Evolutionary conservation across 1,139 yeast genomes (phyloP).

Genomic region (Suhomyces atakaporum): DNA sequence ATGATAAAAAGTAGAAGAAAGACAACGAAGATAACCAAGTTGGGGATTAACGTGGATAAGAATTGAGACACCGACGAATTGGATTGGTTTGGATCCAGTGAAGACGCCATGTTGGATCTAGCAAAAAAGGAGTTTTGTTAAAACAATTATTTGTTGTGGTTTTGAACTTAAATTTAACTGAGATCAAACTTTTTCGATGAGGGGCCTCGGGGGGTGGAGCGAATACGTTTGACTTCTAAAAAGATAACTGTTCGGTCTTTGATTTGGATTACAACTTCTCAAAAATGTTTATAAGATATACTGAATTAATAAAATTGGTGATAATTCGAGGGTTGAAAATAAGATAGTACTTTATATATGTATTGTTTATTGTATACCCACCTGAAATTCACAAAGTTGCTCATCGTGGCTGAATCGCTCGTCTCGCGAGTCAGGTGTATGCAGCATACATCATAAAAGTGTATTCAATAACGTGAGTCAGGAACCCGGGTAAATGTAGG

Average conservation of each 20-base stretch:
- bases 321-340: too few relatives aligned
- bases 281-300: too few relatives aligned
- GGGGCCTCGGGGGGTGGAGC: not conserved
- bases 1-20: slow-evolving; percentile 61
- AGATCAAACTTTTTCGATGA: not conserved
- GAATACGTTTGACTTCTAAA: not conserved
- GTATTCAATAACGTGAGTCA: slow-evolving; percentile 7
- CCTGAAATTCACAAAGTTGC: slow-evolving; percentile 10
- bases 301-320: not conserved
- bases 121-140: not conserved
- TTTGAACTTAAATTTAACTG: not conserved
- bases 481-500: slow-evolving; percentile 2
- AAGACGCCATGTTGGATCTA: slow-evolving; percentile 4
- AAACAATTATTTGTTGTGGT: not conserved
- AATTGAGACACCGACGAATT: slow-evolving; percentile 43
- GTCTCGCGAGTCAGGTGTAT: slow-evolving; percentile 2
- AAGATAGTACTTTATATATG: slow-evolving; percentile 1
- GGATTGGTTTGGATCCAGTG: slow-evolving; percentile 1
- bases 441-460: slow-evolving; percentile 4
- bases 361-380: slow-evolving; percentile 5
- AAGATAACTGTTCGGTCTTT: too few relatives aligned
- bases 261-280: too few relatives aligned
- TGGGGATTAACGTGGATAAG: slow-evolving; percentile 41
- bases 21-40: slow-evolving; percentile 50
- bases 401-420: slow-evolving; percentile 11